Evolutionary conservation across 176 grass and related monocot species (phyloP).

Genomic region (Oryza brachyantha): DNA sequence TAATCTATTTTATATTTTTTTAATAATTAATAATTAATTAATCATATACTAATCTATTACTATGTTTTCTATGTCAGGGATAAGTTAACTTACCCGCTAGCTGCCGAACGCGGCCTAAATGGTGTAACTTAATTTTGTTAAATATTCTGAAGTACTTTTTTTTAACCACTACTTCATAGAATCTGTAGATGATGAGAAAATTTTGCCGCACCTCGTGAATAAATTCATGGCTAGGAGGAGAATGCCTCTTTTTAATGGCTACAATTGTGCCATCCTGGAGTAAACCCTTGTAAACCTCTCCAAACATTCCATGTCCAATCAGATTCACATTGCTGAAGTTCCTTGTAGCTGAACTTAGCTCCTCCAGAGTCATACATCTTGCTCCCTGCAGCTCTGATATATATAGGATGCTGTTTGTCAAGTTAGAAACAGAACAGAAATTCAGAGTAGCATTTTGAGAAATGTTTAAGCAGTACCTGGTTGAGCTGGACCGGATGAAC

Average conservation of each 20-base stretch:
- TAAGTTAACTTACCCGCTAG: no score
- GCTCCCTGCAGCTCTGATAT: constrained; percentile 52
- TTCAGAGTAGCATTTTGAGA: neutral
- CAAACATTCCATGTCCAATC: constrained; percentile 83
- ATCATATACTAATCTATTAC: no score
- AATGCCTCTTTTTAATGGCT: constrained; percentile 80
- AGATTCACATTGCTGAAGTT: constrained; percentile 65
- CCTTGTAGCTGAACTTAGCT: constrained; percentile 75
- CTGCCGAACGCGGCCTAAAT: no score
- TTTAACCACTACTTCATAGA: constrained; percentile 16
- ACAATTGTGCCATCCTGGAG: constrained; percentile 80
- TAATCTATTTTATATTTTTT: no score
- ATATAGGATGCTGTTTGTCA: neutral
- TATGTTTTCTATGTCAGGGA: no score
- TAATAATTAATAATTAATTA: no score
- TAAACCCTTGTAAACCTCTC: constrained; percentile 90
- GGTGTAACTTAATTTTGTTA: no score
- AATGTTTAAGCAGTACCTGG: constrained; percentile 53
- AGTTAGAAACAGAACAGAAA: constrained; percentile 18
- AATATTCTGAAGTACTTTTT: no score
- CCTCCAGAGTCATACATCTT: constrained; percentile 60
- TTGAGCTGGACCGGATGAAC: constrained; percentile 62
- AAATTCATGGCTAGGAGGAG: constrained; percentile 70
- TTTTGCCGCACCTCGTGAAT: constrained; percentile 71
- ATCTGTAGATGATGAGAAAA: constrained; percentile 14